Base-by-base conservation (phyloP, 805 yeast genomes). In the Candida nanaspora region DNA sequence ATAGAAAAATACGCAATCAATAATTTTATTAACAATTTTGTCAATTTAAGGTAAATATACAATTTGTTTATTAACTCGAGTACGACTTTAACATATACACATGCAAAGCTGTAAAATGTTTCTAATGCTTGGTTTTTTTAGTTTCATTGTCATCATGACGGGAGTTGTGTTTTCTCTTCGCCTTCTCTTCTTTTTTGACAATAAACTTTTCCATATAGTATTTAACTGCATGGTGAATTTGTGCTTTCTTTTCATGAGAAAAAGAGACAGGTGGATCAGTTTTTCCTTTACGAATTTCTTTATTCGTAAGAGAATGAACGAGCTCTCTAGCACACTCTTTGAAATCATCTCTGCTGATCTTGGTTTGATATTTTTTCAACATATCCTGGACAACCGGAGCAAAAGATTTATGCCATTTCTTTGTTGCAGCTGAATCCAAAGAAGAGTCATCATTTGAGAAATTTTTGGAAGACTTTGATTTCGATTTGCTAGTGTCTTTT, bases 301-400 rank as follows among this genome's bases (percentile, higher is more conserved):
- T 93, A 4, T 71, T 69, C 0, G 80, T 76, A 34, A 93, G 65
- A 0, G 68, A 62, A 46, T 78, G 74, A 5, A 82, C 87, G 42
- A 91, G 77, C 38, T 88, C 96, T 45, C 78, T 74, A 2, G 96
- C 86, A 61, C 88, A 82, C 30, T 72, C 72, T 61, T 89, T 91
- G 39, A 86, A 54, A 41, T 77, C 70, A 4, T 84, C 95, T 43
- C 77, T 79, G 4, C 87, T 88, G 19, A 91, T 67, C 40, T 78
- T 80, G 2, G 67, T 56, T 47, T 77, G 82, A 57, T 82, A 77
- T 48, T 75, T 76, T 47, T 79, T 78, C 41, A 89, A 68, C 53
- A 84, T 60, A 52, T 88, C 87, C 9, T 97, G 97, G 10, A 91
- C 84, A 49, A 76, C 68, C 14, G 70, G 62, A 2, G 96, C 97